Evolutionary conservation across 345 rosid genomes (phyloP).

Genomic region (Salix exigua): DNA sequence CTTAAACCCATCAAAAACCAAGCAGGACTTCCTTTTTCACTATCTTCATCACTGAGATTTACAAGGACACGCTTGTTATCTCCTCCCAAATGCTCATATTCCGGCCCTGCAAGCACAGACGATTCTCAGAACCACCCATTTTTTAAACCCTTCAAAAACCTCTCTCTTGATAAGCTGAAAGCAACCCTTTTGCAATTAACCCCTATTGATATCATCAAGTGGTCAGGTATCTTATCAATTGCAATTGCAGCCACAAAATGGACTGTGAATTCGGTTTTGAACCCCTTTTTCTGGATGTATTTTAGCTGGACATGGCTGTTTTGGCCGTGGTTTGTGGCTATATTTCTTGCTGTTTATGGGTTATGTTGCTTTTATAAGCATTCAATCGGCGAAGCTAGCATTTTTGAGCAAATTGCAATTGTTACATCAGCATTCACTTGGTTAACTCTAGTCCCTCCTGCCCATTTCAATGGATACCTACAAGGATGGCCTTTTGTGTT

Average conservation of each 20-base stretch:
- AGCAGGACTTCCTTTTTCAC: constrained; percentile 15
- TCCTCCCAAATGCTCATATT: constrained; percentile 47
- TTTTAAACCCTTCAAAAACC: constrained; percentile 35
- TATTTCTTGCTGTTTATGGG: constrained; percentile 56
- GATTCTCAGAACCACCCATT: constrained; percentile 29
- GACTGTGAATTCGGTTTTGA: constrained; percentile 42
- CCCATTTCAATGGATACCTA: constrained; percentile 72
- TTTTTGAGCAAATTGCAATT: constrained; percentile 70
- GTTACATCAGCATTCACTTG: constrained; percentile 70
- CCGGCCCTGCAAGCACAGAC: constrained; percentile 38
- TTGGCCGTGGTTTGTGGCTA: constrained; percentile 85
- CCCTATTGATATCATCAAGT: constrained; percentile 51
- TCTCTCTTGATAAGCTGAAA: constrained; percentile 45
- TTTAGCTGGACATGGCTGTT: constrained; percentile 92
- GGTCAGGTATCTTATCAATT: constrained; percentile 50
- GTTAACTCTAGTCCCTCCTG: constrained; percentile 87
- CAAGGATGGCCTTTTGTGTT: constrained; percentile 89
- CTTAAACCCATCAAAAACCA: constrained; percentile 23
- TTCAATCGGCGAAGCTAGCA: constrained; percentile 54
- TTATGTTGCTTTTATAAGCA: constrained; percentile 56
- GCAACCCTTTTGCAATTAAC: constrained; percentile 33
- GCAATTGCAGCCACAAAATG: constrained; percentile 55
- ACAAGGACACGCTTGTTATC: constrained; percentile 28
- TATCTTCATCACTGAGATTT: neutral
- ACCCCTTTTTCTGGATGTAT: constrained; percentile 88